A percentile compares a stretch with the other conserved stretches of the same genome.
phyloP scores from a whole-genome alignment of 2,329 filamentous ascomycete genomes.

The Pseudocercospora fuligena region DNA sequence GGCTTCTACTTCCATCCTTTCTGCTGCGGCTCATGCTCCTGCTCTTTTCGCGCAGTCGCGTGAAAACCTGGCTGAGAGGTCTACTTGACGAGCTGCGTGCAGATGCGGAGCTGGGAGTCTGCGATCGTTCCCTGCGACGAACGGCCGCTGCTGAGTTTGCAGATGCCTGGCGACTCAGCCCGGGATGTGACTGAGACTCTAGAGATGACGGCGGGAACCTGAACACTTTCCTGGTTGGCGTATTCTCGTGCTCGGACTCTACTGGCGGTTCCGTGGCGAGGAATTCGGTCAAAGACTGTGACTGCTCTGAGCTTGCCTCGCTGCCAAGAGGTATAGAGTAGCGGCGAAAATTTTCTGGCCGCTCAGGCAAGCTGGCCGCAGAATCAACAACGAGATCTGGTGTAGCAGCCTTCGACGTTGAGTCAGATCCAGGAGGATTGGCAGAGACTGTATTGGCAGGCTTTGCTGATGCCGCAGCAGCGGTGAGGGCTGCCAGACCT shows the following conservation, averaged over 20 bases:
- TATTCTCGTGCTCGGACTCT: neutral
- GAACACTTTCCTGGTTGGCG: neutral
- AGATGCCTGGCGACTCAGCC: slow-evolving; percentile 1
- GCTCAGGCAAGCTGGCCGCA: neutral
- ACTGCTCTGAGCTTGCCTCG: slow-evolving; percentile 4
- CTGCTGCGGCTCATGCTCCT: slow-evolving; percentile 24
- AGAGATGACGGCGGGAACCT: slow-evolving; percentile 1
- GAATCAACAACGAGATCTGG: neutral
- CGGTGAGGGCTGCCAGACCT: neutral
- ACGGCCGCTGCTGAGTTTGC: neutral
- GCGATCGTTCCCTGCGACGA: slow-evolving; percentile 7
- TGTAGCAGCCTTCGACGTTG: neutral
- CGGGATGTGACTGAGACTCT: neutral
- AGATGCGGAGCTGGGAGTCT: slow-evolving; percentile 16
- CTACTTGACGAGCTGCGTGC: slow-evolving; percentile 13
- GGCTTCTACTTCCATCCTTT: slow-evolving; percentile 22
- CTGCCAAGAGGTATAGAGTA: slow-evolving; percentile 7
- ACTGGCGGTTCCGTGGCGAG: neutral
- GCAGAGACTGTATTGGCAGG: neutral
- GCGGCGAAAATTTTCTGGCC: neutral
- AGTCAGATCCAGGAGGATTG: neutral
- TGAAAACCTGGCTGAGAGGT: slow-evolving; percentile 27
- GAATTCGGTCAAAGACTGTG: neutral
- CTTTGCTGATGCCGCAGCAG: neutral
- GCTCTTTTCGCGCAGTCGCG: slow-evolving; percentile 21